A percentile compares a stretch with the other conserved stretches of the same genome.
phyloP scores from a whole-genome alignment of 2,329 filamentous ascomycete species.

The Esteya vermicola region DNA sequence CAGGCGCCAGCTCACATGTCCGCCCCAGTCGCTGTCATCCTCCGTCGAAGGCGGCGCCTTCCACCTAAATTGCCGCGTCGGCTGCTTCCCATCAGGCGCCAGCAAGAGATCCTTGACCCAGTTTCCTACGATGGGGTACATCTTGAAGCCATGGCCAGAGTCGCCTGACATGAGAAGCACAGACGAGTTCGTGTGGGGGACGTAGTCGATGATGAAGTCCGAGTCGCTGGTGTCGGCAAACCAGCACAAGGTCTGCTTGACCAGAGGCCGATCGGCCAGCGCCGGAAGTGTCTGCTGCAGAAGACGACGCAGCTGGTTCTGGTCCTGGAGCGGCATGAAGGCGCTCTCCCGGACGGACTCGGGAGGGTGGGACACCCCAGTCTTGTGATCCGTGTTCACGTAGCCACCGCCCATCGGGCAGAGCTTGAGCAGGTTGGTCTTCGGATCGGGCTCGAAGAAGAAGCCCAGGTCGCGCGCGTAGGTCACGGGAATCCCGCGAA shows the following conservation, averaged over 20 bases:
- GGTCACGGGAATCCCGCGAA: slow-evolving; percentile 44
- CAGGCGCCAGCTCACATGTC: neutral
- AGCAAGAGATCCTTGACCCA: slow-evolving; percentile 34
- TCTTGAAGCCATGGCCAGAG: slow-evolving; percentile 49
- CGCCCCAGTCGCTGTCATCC: neutral
- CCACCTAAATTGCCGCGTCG: neutral
- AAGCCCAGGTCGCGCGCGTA: slow-evolving; percentile 49
- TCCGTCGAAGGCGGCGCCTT: neutral
- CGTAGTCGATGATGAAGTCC: slow-evolving; percentile 45
- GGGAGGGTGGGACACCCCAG: slow-evolving; percentile 9
- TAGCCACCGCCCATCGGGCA: slow-evolving; percentile 45
- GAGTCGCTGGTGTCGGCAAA: slow-evolving; percentile 47
- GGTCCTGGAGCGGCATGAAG: slow-evolving; percentile 39
- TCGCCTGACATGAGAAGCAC: slow-evolving; percentile 37
- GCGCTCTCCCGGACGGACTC: slow-evolving; percentile 21
- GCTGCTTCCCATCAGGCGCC: neutral
- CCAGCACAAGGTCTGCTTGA: slow-evolving; percentile 44
- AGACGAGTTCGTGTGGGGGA: slow-evolving; percentile 33
- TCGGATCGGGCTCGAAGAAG: slow-evolving; percentile 49
- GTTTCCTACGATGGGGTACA: slow-evolving; percentile 42
- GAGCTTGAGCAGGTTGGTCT: slow-evolving; percentile 43
- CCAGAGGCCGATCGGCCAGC: slow-evolving; percentile 37
- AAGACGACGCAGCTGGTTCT: slow-evolving; percentile 33
- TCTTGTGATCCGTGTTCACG: slow-evolving; percentile 18
- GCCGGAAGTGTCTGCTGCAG: slow-evolving; percentile 35